Conservation (phyloP, 805 yeast genomes). For the Komagataella kurtzmanii region DNA sequence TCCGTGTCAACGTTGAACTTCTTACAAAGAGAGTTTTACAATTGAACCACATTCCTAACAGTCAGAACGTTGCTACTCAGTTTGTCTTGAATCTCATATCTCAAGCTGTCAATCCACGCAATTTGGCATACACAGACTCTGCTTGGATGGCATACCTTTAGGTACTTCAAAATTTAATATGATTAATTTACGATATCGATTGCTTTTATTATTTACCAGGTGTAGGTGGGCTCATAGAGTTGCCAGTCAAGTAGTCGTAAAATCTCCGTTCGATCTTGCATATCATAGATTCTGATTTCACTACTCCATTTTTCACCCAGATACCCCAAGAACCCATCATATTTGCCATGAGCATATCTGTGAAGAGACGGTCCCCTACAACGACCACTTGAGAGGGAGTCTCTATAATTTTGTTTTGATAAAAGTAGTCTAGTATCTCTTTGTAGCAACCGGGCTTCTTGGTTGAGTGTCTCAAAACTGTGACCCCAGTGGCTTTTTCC, state of each 20-base stretch:
- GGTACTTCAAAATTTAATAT: neutral
- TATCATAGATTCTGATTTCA: conserved; percentile 31
- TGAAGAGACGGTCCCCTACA: conserved; percentile 82
- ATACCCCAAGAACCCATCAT: conserved; percentile 78
- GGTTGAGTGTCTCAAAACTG: conserved; percentile 55
- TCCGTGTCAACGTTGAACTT: conserved; percentile 74
- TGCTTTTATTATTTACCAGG: neutral
- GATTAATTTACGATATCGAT: neutral
- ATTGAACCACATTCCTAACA: conserved; percentile 38
- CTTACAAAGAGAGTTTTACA: conserved; percentile 70
- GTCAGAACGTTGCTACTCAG: conserved; percentile 78
- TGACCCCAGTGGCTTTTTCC: conserved; percentile 53
- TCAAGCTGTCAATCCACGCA: conserved; percentile 91
- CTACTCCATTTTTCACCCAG: conserved; percentile 77
- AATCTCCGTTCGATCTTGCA: conserved; percentile 37
- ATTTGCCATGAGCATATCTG: conserved; percentile 91
- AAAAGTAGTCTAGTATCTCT: conserved; percentile 54
- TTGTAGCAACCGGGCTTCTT: conserved; percentile 74
- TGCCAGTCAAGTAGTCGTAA: conserved; percentile 5
- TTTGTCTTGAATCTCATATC: conserved; percentile 81
- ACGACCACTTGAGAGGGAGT: conserved; percentile 60
- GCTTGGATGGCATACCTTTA: conserved; percentile 92
- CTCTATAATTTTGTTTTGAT: conserved; percentile 26
- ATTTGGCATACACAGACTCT: conserved; percentile 81
- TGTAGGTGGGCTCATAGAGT: neutral